Conservation (phyloP, 1,139 yeast genomes). For the Debaryomyces singareniensis region DNA sequence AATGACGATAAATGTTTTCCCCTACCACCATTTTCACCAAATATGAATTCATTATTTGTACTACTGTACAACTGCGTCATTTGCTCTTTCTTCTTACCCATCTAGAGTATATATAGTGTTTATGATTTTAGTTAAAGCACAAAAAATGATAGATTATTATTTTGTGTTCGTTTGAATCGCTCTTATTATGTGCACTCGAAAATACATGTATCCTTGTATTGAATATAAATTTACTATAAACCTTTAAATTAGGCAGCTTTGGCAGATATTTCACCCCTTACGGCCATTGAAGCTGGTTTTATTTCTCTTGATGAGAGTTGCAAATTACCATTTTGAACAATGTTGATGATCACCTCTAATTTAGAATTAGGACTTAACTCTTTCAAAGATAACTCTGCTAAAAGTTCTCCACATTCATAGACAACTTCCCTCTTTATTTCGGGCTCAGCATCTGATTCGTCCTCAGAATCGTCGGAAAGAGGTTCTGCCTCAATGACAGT, state of each 20-base stretch:
- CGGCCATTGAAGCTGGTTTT: slow-evolving; percentile 57
- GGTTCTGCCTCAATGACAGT: slow-evolving; percentile 64
- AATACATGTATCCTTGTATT: too few relatives aligned
- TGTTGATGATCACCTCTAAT: slow-evolving; percentile 77
- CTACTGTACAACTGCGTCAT: slow-evolving; percentile 54
- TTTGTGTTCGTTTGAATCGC: too few relatives aligned
- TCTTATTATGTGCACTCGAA: too few relatives aligned
- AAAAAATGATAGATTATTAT: too few relatives aligned
- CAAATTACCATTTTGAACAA: slow-evolving; percentile 77
- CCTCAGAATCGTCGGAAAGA: slow-evolving; percentile 19
- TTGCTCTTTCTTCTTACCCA: slow-evolving; percentile 46
- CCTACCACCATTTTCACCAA: slow-evolving; percentile 63
- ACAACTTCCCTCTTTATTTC: slow-evolving; percentile 69
- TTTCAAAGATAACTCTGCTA: slow-evolving; percentile 75
- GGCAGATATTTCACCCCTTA: slow-evolving; percentile 39
- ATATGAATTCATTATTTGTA: slow-evolving; percentile 51
- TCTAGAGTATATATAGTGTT: too few relatives aligned
- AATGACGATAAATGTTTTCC: slow-evolving; percentile 60
- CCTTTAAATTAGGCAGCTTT: slow-evolving; percentile 1
- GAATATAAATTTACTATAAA: too few relatives aligned
- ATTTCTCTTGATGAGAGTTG: slow-evolving; percentile 80
- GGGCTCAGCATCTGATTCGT: slow-evolving; percentile 52
- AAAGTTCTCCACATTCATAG: slow-evolving; percentile 64
- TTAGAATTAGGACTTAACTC: slow-evolving; percentile 62
- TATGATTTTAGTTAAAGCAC: too few relatives aligned